Conservation (phyloP, 768 basidiomycete genomes). For the Mycena venus region DNA sequence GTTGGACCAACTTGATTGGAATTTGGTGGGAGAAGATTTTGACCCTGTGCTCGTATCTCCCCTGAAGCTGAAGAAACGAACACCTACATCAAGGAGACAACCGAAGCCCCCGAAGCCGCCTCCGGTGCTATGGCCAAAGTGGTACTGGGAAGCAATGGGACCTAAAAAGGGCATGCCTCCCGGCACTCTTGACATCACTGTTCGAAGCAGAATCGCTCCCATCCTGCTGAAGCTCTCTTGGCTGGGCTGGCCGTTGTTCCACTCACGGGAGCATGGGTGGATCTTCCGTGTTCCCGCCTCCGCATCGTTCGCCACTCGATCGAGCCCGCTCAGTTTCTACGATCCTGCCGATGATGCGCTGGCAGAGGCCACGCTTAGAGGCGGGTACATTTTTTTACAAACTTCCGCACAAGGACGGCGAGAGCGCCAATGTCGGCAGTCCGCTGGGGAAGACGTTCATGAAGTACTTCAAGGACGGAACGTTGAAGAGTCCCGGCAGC, state of each 20-base stretch:
- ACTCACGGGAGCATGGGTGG: constrained; percentile 93
- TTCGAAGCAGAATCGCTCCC: constrained; percentile 86
- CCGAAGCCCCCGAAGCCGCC: constrained; percentile 56
- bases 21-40: constrained; percentile 38
- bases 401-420: constrained; percentile 96
- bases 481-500: constrained; percentile 83
- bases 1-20: constrained; percentile 81
- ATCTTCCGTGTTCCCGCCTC: constrained; percentile 80
- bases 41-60: neutral
- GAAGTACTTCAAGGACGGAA: constrained; percentile 89
- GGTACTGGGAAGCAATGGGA: constrained; percentile 93
- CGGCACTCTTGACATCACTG: constrained; percentile 87
- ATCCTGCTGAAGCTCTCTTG: constrained; percentile 90
- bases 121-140: constrained; percentile 88
- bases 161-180: constrained; percentile 77
- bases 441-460: constrained; percentile 92
- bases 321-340: constrained; percentile 66
- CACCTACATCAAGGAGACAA: constrained; percentile 38
- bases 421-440: constrained; percentile 94
- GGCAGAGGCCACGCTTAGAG: constrained; percentile 60
- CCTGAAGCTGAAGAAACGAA: constrained; percentile 38
- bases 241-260: constrained; percentile 87
- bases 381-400: constrained; percentile 84
- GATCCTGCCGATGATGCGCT: constrained; percentile 74
- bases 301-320: constrained; percentile 60